phyloP scores from a whole-genome alignment of 345 rosid genomes.

The Abelmoschus esculentus region DNA sequence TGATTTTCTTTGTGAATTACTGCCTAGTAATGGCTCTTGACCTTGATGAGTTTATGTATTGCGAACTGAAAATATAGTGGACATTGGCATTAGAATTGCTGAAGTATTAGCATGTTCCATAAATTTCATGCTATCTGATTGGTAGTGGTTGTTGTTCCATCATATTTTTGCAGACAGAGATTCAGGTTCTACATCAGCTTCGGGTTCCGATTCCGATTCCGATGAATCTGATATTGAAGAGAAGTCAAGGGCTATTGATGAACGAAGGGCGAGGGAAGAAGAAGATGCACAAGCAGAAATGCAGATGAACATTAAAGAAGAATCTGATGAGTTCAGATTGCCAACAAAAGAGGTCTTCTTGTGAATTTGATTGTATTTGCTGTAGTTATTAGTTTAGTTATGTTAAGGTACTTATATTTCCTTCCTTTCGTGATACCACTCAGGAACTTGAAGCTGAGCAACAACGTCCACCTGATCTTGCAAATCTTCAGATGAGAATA shows the following conservation, averaged over 20 bases:
- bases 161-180: slow-evolving; percentile 29
- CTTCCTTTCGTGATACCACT: slow-evolving; percentile 7
- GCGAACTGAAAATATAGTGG: not conserved
- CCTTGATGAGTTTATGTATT: not conserved
- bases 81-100: not conserved
- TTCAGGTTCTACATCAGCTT: slow-evolving; percentile 22
- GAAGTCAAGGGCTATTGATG: slow-evolving; percentile 47
- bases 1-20: not conserved
- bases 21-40: too few species aligned
- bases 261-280: slow-evolving; percentile 27
- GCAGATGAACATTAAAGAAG: slow-evolving; percentile 45
- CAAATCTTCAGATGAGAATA: slow-evolving; percentile 64
- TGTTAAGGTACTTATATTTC: not conserved
- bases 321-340: slow-evolving; percentile 70
- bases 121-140: not conserved
- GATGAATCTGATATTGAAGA: slow-evolving; percentile 51
- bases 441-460: slow-evolving; percentile 86
- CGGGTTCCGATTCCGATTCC: slow-evolving; percentile 42
- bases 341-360: slow-evolving; percentile 66
- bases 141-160: not conserved
- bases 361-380: not conserved
- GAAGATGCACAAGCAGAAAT: slow-evolving; percentile 54
- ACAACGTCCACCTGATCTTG: slow-evolving; percentile 67
- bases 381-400: slow-evolving; percentile 3
- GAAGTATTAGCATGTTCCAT: not conserved